A percentile compares a stretch with the other conserved stretches of the same genome.
Evolutionary conservation across 192 early-diverging fungal genomes (phyloP).

Genomic region (Backusella macrospora): DNA sequence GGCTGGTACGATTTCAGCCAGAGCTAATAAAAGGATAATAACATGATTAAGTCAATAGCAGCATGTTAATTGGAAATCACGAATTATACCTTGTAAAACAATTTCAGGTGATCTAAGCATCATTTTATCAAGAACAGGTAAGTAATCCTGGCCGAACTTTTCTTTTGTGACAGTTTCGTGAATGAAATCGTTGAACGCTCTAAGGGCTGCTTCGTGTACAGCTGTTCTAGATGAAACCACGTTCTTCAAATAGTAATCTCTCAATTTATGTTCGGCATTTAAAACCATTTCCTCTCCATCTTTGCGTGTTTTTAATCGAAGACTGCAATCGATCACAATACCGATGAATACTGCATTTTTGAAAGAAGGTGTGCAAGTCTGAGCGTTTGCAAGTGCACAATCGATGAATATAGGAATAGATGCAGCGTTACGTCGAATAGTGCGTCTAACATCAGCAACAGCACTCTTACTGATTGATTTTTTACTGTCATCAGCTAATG

Average conservation of each 20-base stretch:
- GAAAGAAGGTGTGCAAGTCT: conserved; percentile 47
- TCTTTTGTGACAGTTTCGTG: conserved; percentile 52
- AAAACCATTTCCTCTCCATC: conserved; percentile 43
- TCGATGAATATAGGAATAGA: conserved; percentile 56
- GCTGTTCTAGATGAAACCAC: conserved; percentile 57
- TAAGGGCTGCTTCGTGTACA: conserved; percentile 46
- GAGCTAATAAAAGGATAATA: conserved; percentile 45
- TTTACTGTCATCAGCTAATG: conserved; percentile 47
- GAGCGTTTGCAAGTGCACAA: conserved; percentile 44
- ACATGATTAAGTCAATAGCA: neutral
- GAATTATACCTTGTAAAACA: conserved; percentile 58
- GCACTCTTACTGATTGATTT: conserved; percentile 57
- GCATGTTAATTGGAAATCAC: neutral
- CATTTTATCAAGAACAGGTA: conserved; percentile 70
- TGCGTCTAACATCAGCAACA: conserved; percentile 58
- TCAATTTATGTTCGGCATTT: conserved; percentile 47
- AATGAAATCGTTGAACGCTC: conserved; percentile 65
- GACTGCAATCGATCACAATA: conserved; percentile 58
- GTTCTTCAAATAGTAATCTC: conserved; percentile 62
- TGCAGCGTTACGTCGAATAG: conserved; percentile 54
- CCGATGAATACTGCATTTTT: conserved; percentile 63
- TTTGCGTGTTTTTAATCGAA: conserved; percentile 47
- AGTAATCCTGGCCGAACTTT: conserved; percentile 59
- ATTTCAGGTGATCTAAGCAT: conserved; percentile 87
- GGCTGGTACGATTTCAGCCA: conserved; percentile 51